Conservation (phyloP, 495 filamentous ascomycete genomes). For the Lophiotrema nucula region DNA sequence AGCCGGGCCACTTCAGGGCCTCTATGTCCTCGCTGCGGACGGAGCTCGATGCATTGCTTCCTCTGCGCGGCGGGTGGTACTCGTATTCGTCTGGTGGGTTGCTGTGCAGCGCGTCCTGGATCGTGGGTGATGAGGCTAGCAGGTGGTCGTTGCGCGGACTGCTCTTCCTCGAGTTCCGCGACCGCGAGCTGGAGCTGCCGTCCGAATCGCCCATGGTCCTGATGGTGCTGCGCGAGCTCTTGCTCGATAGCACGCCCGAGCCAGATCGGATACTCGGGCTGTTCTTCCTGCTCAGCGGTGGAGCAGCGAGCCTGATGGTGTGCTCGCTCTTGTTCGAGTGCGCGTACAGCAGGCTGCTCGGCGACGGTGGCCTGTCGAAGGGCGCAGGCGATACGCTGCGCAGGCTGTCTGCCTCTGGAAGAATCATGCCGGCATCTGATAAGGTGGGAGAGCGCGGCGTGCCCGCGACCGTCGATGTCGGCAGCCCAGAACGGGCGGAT, state of each 20-base stretch:
- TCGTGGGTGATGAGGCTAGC: constrained; percentile 33
- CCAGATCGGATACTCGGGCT: constrained; percentile 9
- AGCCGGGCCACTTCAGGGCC: constrained; percentile 34
- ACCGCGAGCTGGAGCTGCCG: not conserved
- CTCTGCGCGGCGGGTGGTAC: constrained; percentile 9
- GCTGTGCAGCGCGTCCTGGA: constrained; percentile 10
- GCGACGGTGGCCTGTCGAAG: constrained; percentile 29
- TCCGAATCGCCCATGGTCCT: constrained; percentile 23
- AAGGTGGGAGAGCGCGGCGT: constrained; percentile 70
- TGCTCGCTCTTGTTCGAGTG: constrained; percentile 20
- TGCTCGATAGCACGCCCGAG: constrained; percentile 23
- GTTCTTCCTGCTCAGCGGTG: constrained; percentile 15
- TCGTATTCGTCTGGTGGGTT: constrained; percentile 7
- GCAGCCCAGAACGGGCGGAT: constrained; percentile 20
- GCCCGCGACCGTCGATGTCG: constrained; percentile 3
- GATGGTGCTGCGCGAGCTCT: constrained; percentile 25
- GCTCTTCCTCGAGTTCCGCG: not conserved
- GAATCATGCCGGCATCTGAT: constrained; percentile 92
- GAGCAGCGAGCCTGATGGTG: constrained; percentile 23
- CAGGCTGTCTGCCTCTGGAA: constrained; percentile 53
- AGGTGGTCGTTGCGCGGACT: constrained; percentile 14
- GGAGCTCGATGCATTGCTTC: constrained; percentile 33
- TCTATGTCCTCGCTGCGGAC: constrained; percentile 39
- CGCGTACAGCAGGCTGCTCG: constrained; percentile 19
- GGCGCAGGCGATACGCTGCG: constrained; percentile 30